phyloP scores from a whole-genome alignment of 306 rosid genomes.

The Glycine tomentella region DNA sequence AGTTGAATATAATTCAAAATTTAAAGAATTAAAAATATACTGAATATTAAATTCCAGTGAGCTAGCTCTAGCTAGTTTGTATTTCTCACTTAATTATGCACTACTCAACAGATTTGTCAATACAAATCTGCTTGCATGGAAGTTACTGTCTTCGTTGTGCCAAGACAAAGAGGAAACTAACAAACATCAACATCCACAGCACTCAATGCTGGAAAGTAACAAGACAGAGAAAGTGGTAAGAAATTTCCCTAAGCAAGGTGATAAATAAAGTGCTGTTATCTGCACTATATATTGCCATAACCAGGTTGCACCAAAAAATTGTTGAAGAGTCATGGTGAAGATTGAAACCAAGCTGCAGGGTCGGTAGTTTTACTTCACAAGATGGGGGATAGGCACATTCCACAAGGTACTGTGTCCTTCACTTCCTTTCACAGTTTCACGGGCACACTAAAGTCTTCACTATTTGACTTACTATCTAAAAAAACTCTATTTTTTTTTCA shows the following conservation, averaged over 20 bases:
- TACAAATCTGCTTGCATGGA: neutral
- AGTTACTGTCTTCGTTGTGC: neutral
- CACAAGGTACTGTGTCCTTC: conserved; percentile 45
- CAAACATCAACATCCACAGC: conserved; percentile 14
- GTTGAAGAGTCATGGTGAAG: conserved; percentile 4
- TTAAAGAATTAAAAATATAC: no score
- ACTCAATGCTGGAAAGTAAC: no score
- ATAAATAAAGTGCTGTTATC: neutral
- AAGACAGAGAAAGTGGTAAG: conserved; percentile 30
- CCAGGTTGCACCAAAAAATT: conserved; percentile 8
- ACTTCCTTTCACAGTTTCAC: conserved; percentile 21
- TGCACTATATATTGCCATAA: conserved; percentile 37
- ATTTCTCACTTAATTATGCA: no score
- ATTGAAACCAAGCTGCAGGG: neutral
- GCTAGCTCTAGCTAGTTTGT: no score
- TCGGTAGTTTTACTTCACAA: conserved; percentile 11
- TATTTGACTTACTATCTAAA: no score
- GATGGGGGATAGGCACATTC: neutral
- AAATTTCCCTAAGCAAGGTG: conserved; percentile 25
- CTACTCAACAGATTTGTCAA: no score
- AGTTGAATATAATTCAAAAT: no score
- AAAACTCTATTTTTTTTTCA: neutral
- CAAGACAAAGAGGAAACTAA: conserved; percentile 34
- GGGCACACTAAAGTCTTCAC: neutral
- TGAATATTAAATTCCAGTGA: no score